Evolutionary conservation across 345 rosid species (phyloP).

Genomic region (Gossypium herbaceum): DNA sequence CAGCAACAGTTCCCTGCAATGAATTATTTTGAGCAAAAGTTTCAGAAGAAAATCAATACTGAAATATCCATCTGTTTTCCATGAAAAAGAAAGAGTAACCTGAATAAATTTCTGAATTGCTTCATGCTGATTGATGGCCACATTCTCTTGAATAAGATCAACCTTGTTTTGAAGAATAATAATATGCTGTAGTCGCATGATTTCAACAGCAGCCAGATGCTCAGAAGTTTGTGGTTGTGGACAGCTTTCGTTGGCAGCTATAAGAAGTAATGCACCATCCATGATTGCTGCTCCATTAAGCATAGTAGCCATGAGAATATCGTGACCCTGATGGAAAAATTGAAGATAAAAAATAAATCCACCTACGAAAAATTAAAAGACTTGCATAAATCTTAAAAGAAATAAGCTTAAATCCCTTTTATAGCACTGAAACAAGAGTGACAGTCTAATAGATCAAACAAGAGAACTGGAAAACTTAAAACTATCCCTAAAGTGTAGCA

Average conservation of each 20-base stretch:
- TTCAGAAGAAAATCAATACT: background rate
- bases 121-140: slow-evolving; percentile 65
- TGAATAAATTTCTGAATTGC: slow-evolving; percentile 78
- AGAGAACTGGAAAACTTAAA: background rate
- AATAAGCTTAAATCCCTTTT: slow-evolving; percentile 4
- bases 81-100: slow-evolving; percentile 32
- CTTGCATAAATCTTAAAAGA: background rate
- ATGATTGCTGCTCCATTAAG: slow-evolving; percentile 77
- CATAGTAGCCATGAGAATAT: slow-evolving; percentile 6
- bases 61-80: background rate
- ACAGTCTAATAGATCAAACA: background rate
- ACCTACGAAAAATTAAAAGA: background rate
- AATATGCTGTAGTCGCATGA: slow-evolving; percentile 3
- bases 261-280: slow-evolving; percentile 97
- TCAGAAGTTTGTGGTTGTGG: slow-evolving; percentile 99
- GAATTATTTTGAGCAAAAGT: background rate
- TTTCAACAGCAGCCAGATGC: slow-evolving; percentile 40
- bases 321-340: background rate
- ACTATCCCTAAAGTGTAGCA: background rate
- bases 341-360: slow-evolving; percentile 13
- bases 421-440: background rate
- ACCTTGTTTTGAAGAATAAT: slow-evolving; percentile 4
- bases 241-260: slow-evolving; percentile 96
- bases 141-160: slow-evolving; percentile 8
- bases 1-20: slow-evolving; percentile 64